A percentile compares a stretch with the other conserved stretches of the same genome.
Evolutionary conservation across 768 basidiomycete genomes (phyloP).

Genomic region (Kondoa malvinella): DNA sequence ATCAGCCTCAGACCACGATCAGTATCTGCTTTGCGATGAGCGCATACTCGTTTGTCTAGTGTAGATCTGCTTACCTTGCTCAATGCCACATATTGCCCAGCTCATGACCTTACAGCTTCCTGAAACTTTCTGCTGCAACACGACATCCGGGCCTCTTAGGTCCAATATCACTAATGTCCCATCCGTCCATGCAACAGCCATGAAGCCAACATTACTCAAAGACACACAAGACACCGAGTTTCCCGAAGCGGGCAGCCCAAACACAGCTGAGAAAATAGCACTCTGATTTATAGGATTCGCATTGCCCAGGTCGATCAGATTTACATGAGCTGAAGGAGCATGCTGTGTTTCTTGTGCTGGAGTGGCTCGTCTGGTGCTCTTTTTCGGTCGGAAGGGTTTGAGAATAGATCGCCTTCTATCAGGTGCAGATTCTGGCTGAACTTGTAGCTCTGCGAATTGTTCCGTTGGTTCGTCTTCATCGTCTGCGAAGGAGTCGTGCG

Average conservation of each 20-base stretch:
- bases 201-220: constrained; percentile 60
- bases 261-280: background rate
- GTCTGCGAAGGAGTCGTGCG: background rate
- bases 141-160: constrained; percentile 53
- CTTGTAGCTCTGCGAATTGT: background rate
- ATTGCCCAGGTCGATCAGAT: background rate
- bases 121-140: constrained; percentile 37
- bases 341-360: background rate
- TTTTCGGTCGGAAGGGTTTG: background rate
- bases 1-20: constrained; percentile 45
- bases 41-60: background rate
- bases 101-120: constrained; percentile 42
- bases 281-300: background rate
- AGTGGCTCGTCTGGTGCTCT: background rate
- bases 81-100: constrained; percentile 50
- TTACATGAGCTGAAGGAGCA: background rate
- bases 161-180: constrained; percentile 51
- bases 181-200: constrained; percentile 51
- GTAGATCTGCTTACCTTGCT: constrained; percentile 36
- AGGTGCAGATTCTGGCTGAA: background rate
- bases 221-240: constrained; percentile 43
- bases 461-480: background rate
- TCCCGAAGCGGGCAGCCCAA: background rate
- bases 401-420: background rate
- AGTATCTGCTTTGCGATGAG: constrained; percentile 28